Base-by-base conservation (phyloP, 2,329 filamentous ascomycete genomes). In the Ceratocystis smalleyi region DNA sequence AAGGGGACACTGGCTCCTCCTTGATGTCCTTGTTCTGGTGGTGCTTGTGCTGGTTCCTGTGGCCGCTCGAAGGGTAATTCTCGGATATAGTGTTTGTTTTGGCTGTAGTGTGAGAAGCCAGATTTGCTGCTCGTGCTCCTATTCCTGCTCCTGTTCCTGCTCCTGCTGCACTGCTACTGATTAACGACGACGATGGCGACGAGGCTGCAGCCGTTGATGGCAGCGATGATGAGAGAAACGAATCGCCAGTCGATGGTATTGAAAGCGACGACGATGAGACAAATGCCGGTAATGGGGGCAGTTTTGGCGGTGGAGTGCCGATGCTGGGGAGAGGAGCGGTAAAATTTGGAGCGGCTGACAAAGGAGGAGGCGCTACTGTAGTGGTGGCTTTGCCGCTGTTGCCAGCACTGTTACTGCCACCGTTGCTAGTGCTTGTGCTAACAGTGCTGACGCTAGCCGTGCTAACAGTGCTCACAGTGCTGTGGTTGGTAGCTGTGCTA, bases 231-330 rank as follows among this genome's bases (percentile, higher is more conserved):
- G 35, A 61, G 59, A 40, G 43, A 45, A 43, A 45, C 24, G 59
- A 43, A n/a, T 30, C 22, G 22, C 22, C 12, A n/a, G 22, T 12
- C 47, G 47, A 22, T 24, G 60, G 15, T 22, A 24, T 22, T 22
- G 59, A 60, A 45, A 43, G 6, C 24, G 60, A 24, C 2, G 60
- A 62, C 43, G 60, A 62, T 30, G 24, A 22, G 17, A 49, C 30
- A 43, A 59, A 57, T 6, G 49, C 40, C 40, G 62, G 62, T 43
- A 63, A 63, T 47, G 62, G 51, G 51, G 62, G 51, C 43, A 59
- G 5, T 27, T 59, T 17, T 43, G 62, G 62, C 62, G 62, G 40
- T 54, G 62, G 62, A n/a, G 19, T 15, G 32, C 32, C 30, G 63
- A 49, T 65, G 32, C 63, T 59, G 45, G 57, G n/a, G 17, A 59